Evolutionary conservation across 345 rosid genomes (phyloP).

Genomic region (Citrus inodora): DNA sequence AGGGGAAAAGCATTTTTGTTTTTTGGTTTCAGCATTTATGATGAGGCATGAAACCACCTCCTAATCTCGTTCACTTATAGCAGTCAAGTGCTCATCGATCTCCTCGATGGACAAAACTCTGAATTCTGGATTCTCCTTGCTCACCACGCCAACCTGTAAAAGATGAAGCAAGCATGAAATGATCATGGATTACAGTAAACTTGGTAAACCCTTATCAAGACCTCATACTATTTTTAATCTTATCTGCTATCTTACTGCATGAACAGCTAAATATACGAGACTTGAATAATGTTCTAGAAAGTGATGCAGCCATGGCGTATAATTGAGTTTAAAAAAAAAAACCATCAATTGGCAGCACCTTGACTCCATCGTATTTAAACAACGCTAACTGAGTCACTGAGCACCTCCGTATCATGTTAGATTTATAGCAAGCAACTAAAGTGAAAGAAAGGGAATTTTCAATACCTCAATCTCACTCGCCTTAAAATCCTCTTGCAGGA

Average conservation of each 20-base stretch:
- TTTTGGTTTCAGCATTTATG: background rate
- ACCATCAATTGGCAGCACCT: background rate
- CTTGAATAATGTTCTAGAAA: background rate
- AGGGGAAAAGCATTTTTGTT: background rate
- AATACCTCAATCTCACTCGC: constrained; percentile 70
- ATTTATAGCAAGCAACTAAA: background rate
- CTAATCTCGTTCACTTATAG: constrained; percentile 59
- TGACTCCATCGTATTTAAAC: background rate
- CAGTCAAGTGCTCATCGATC: constrained; percentile 61
- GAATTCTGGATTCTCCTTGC: constrained; percentile 43
- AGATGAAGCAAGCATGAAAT: background rate
- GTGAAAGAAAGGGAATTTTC: background rate
- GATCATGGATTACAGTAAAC: background rate
- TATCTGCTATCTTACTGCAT: background rate
- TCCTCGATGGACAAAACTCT: constrained; percentile 51
- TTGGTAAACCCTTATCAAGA: background rate
- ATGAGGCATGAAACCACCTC: background rate
- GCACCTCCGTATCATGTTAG: background rate
- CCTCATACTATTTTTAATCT: background rate
- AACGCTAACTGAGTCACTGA: background rate
- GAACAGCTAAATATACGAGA: background rate
- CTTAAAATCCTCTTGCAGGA: constrained; percentile 70
- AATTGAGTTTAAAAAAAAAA: background rate
- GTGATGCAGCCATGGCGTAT: background rate
- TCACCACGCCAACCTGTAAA: constrained; percentile 60